A percentile compares a stretch with the other conserved stretches of the same genome.
Conservation (phyloP, 352 stramenopile genomes). For the Globisporangium takayamanum region DNA sequence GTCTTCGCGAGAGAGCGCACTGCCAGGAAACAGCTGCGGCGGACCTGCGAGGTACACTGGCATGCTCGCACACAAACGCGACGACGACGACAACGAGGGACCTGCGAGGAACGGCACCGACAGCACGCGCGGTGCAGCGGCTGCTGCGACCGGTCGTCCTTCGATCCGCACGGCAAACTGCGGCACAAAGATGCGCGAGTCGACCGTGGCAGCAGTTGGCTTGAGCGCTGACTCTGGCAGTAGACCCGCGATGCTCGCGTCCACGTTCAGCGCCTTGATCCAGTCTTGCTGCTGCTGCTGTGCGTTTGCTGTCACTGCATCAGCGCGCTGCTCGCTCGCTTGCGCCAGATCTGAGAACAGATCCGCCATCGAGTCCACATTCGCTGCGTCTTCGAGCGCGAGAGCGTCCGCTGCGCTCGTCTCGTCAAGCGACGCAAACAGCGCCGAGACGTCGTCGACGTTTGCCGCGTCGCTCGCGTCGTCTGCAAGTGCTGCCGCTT, state of each 20-base stretch:
- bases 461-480: conserved; percentile 1
- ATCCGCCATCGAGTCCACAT: conserved; percentile 17
- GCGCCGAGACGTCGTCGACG: conserved; percentile 1
- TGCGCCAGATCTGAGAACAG: conserved; percentile 24
- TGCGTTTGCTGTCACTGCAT: no score
- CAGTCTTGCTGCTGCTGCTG: neutral
- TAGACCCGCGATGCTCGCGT: conserved; percentile 26
- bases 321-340: conserved; percentile 2
- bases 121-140: neutral
- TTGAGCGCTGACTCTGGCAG: conserved; percentile 38
- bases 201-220: conserved; percentile 16
- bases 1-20: conserved; percentile 15
- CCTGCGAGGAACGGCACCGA: neutral
- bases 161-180: conserved; percentile 51
- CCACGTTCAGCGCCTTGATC: neutral
- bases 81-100: neutral
- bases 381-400: conserved; percentile 9
- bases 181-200: conserved; percentile 52
- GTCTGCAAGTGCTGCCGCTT: neutral
- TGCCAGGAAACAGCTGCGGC: conserved; percentile 10
- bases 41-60: conserved; percentile 27
- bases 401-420: neutral
- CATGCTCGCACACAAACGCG: conserved; percentile 2
- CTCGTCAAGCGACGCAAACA: conserved; percentile 5
- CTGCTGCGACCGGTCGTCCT: conserved; percentile 1